phyloP scores from a whole-genome alignment of 1,284 basidiomycete species.

The Grifola frondosa region DNA sequence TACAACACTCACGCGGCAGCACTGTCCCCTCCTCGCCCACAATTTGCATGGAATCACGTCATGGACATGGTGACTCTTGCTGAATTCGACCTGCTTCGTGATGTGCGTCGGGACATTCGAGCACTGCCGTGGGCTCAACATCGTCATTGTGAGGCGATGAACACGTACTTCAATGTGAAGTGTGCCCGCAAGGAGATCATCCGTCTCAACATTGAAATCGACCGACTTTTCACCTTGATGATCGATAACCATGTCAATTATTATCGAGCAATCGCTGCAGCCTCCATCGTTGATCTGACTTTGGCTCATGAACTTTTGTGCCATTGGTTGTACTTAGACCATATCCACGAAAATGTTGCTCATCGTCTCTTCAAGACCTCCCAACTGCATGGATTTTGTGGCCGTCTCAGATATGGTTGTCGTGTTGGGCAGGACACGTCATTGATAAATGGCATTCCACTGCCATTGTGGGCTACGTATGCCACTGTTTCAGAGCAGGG shows the following conservation, averaged over 20 bases:
- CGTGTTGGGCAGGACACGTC: not conserved
- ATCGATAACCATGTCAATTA: conserved; percentile 24
- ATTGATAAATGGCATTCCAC: not conserved
- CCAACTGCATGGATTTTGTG: conserved; percentile 1
- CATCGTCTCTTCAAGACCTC: not conserved
- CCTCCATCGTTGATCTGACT: not conserved
- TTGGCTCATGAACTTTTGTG: conserved; percentile 6
- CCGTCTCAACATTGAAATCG: conserved; percentile 35
- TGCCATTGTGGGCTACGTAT: not conserved
- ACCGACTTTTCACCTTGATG: conserved; percentile 30
- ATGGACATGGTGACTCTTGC: conserved; percentile 30
- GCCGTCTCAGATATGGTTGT: not conserved
- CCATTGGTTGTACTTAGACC: conserved; percentile 5
- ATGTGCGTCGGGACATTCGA: conserved; percentile 27
- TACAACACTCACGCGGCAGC: conserved; percentile 23
- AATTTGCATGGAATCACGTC: conserved; percentile 31
- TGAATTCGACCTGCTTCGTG: conserved; percentile 35
- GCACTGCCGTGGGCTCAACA: conserved; percentile 27
- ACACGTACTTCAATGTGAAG: conserved; percentile 30
- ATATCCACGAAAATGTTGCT: not conserved
- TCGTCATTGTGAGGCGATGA: conserved; percentile 21
- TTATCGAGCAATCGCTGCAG: not conserved
- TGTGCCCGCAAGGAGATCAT: conserved; percentile 33
- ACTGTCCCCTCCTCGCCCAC: conserved; percentile 17
- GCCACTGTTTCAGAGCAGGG: not conserved